Conservation (phyloP, 345 rosid genomes). For the Salix udensis region DNA sequence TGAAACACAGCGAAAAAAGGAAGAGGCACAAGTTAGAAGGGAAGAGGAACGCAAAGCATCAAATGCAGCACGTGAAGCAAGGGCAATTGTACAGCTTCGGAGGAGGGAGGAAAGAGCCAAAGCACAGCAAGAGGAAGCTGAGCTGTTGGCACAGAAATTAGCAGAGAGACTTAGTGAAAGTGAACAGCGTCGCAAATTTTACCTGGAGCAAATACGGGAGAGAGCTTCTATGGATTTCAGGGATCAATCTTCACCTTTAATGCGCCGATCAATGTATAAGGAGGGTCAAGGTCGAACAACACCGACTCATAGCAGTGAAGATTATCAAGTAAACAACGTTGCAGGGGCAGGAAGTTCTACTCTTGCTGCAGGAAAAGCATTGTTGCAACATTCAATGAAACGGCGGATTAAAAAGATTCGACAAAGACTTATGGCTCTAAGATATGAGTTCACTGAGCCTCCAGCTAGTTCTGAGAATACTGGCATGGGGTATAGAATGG, state of each 20-base stretch:
- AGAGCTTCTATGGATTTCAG: constrained; percentile 80
- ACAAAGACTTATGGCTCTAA: constrained; percentile 74
- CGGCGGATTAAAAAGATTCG: constrained; percentile 63
- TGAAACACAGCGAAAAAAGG: constrained; percentile 73
- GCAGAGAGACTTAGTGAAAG: constrained; percentile 71
- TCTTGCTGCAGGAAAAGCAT: constrained; percentile 35
- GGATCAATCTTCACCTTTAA: constrained; percentile 72
- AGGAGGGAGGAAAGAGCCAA: constrained; percentile 70
- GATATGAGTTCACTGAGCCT: constrained; percentile 57
- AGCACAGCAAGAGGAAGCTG: constrained; percentile 88
- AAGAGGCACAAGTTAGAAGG: constrained; percentile 78
- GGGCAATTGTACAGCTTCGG: constrained; percentile 68
- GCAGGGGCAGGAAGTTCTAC: constrained; percentile 29
- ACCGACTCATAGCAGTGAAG: constrained; percentile 43
- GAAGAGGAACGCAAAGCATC: constrained; percentile 83
- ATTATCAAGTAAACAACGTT: constrained; percentile 41
- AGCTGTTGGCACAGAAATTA: constrained; percentile 67
- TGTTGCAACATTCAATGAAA: constrained; percentile 55
- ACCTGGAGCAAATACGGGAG: constrained; percentile 74
- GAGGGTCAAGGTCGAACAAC: constrained; percentile 55
- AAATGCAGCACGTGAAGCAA: constrained; percentile 73
- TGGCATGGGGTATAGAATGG: constrained; percentile 59
- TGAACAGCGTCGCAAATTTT: constrained; percentile 69
- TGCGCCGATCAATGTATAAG: constrained; percentile 49
- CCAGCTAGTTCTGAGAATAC: constrained; percentile 44